Percentiles rank a stretch among this genome's conserved stretches.
These are phyloP conservation scores for Fusarium phyllophilum DNA, from an alignment of 2,329 filamentous ascomycete species.

Conservation along the genomic window DNA sequence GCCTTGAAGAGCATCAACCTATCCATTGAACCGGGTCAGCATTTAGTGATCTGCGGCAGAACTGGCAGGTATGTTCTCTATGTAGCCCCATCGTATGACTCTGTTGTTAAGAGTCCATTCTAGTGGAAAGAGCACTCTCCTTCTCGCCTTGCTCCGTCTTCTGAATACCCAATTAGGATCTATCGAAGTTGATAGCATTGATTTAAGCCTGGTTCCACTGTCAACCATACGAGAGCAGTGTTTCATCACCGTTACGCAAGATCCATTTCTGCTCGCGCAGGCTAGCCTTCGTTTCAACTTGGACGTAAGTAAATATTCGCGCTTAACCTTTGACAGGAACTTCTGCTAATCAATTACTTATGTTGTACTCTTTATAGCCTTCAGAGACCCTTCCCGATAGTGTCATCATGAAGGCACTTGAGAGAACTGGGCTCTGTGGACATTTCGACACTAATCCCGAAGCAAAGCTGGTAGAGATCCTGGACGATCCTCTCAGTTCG, in stretches of 20 bases:
- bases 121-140: background rate
- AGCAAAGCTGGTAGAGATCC: background rate
- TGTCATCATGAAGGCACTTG: background rate
- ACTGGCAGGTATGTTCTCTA: background rate
- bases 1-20: background rate
- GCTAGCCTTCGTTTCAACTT: background rate
- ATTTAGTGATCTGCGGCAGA: background rate
- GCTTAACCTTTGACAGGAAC: too few species aligned
- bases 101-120: background rate
- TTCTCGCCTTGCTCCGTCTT: background rate
- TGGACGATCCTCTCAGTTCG: background rate
- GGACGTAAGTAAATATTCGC: background rate
- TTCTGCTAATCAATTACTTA: too few species aligned
- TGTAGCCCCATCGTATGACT: background rate
- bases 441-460: background rate
- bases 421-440: background rate
- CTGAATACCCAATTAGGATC: background rate
- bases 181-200: background rate
- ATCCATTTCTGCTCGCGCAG: background rate
- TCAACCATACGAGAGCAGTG: background rate
- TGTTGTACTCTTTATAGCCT: background rate
- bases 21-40: background rate
- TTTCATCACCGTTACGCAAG: background rate
- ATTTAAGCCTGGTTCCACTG: background rate
- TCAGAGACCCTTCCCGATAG: background rate